Base-by-base conservation (phyloP, 164 flowering plant genomes). In the Brasenia schreberi region DNA sequence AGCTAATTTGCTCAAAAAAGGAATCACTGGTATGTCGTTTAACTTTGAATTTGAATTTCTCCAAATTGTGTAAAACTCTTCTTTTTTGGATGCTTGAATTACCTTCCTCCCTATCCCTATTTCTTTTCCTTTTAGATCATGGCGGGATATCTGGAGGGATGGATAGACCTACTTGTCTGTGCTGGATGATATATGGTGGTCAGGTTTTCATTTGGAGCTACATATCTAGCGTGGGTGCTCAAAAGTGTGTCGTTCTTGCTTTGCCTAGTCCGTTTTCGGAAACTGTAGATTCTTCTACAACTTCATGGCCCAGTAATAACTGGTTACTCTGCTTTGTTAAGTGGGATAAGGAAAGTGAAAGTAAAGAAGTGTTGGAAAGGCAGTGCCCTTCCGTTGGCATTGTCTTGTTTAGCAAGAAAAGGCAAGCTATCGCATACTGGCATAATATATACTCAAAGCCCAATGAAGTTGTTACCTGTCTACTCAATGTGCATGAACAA, bases 171-270 rank as follows among this genome's bases (percentile, higher is more conserved):
- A 83, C 94, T 43, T 80, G 83, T 17, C 77, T 90, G 62, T 83
- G 89, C 56, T 93, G 98, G 98, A 78, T 90, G 66, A 71, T 90
- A 2, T 86, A 84, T 72, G 88, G 88, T 65, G 76, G 70, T 62
- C 80, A 52, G 64, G 75, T 93, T 70, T 87, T 86, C 68, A 63
- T 90, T 17, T 93, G 98, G 98, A 87, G 79, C 78, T 82, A 81
- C 77, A 70, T 90, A 59, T 76, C 90, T 59, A 75, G 85, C 60
- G 73, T 83, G 43, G 77, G 84, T 67, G 78, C 88, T 44, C 78
- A 68, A 65, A 81, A 81, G 64, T 93, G 94, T 67, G 74, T 79
- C 33, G 75, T 71, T 63, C 90, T 88, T 61, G 80, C 85, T 59
- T 60, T 92, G 68, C 92, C 94, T 64, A 64, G 77, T 17, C 43